These are phyloP conservation scores for Puccinia novopanici DNA, from an alignment of 1,284 basidiomycete species.

Conservation along the genomic window DNA sequence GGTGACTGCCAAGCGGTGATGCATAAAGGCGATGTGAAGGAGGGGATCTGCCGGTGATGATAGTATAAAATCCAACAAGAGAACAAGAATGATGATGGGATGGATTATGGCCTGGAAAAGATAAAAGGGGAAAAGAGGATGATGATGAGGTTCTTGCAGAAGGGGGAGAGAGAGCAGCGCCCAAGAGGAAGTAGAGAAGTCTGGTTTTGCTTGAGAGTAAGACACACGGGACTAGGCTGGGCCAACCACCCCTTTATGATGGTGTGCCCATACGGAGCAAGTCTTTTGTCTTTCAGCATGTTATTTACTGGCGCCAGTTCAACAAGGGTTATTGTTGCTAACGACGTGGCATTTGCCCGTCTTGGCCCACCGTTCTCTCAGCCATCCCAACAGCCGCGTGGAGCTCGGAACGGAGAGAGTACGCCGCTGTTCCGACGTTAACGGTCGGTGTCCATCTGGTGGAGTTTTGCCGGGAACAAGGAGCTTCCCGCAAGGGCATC, in stretches of 20 bases:
- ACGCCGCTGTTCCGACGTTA: no score
- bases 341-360: background rate
- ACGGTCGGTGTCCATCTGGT: no score
- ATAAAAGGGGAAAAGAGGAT: no score
- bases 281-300: background rate
- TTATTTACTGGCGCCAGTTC: background rate
- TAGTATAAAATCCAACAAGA: no score
- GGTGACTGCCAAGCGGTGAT: background rate
- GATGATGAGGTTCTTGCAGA: no score
- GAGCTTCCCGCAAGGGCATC: no score
- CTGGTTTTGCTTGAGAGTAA: background rate
- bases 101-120: background rate
- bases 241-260: no score
- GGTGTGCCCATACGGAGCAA: no score
- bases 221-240: background rate
- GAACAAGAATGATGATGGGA: background rate
- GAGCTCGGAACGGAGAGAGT: background rate
- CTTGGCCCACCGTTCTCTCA: background rate
- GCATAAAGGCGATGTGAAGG: background rate
- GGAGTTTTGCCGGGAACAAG: no score
- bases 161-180: no score
- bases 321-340: background rate
- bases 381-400: conserved; percentile 14
- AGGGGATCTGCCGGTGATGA: conserved; percentile 13
- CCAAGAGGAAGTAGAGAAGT: background rate